A percentile compares a stretch with the other conserved stretches of the same genome.
Evolutionary conservation across 352 stramenopile species (phyloP).

Genomic region (Aphanomyces invadans): DNA sequence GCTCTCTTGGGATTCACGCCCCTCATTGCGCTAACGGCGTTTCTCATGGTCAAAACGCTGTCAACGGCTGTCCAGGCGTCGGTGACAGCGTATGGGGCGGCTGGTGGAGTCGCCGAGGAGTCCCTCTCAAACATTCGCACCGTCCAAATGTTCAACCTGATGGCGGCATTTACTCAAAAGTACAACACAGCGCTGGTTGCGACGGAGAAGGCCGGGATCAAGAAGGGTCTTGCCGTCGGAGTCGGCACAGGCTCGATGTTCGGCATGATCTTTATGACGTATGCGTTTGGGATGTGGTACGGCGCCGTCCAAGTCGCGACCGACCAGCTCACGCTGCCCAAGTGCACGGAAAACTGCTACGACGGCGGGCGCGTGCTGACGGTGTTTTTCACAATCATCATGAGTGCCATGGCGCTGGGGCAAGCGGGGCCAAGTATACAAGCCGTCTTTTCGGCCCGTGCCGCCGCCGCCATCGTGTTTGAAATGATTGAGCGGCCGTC

Average conservation of each 20-base stretch:
- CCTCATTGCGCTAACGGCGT: slow-evolving; percentile 26
- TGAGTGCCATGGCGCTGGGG: slow-evolving; percentile 63
- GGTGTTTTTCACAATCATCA: slow-evolving; percentile 64
- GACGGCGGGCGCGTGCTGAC: slow-evolving; percentile 55
- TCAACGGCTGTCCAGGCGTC: slow-evolving; percentile 26
- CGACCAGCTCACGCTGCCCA: slow-evolving; percentile 38
- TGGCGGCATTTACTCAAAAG: slow-evolving; percentile 3
- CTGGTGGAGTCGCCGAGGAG: slow-evolving; percentile 38
- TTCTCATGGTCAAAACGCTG: slow-evolving; percentile 29
- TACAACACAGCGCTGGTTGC: slow-evolving; percentile 1
- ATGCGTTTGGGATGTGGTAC: slow-evolving; percentile 74
- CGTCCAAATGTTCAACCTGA: slow-evolving; percentile 33
- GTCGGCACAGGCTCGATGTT: slow-evolving; percentile 63
- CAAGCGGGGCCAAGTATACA: slow-evolving; percentile 54
- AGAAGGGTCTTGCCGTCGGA: slow-evolving; percentile 44
- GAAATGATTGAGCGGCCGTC: slow-evolving; percentile 39
- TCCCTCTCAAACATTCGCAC: slow-evolving; percentile 37
- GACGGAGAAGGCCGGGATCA: slow-evolving; percentile 10
- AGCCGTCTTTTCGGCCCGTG: slow-evolving; percentile 48
- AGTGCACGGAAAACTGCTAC: slow-evolving; percentile 45
- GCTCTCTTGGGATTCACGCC: slow-evolving; percentile 24
- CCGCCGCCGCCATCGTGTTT: slow-evolving; percentile 56
- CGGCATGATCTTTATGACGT: slow-evolving; percentile 60
- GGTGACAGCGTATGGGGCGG: slow-evolving; percentile 34
- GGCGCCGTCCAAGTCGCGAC: slow-evolving; percentile 56